A percentile compares a stretch with the other conserved stretches of the same genome.
Evolutionary conservation across 805 yeast species (phyloP).

Genomic region (Starmerella sirachaensis): DNA sequence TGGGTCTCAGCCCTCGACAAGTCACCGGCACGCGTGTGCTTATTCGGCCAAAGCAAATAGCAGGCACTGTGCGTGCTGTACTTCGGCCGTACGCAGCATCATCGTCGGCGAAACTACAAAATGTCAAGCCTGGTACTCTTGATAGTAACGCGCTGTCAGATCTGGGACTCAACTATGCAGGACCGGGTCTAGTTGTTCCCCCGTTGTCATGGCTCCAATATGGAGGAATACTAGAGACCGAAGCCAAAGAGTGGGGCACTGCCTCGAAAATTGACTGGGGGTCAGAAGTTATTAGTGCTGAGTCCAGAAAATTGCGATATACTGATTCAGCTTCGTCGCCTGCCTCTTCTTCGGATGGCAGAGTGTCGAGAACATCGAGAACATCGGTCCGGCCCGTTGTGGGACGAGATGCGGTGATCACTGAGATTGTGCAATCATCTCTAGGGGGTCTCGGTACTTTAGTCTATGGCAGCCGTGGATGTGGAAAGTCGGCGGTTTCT

Average conservation of each 20-base stretch:
- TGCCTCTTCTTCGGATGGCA: too few species aligned
- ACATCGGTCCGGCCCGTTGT: slow-evolving; percentile 31
- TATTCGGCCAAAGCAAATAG: slow-evolving; percentile 43
- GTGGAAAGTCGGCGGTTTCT: slow-evolving; percentile 61
- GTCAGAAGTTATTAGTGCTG: slow-evolving; percentile 15
- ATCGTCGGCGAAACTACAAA: neutral
- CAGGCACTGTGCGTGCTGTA: slow-evolving; percentile 34
- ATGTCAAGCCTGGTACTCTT: slow-evolving; percentile 1
- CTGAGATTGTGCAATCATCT: slow-evolving; percentile 32
- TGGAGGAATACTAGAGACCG: slow-evolving; percentile 18
- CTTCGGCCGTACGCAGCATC: slow-evolving; percentile 42
- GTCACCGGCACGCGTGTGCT: slow-evolving; percentile 40
- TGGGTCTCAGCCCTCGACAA: slow-evolving; percentile 38
- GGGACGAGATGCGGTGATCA: slow-evolving; percentile 43
- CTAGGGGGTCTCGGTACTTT: slow-evolving; percentile 44
- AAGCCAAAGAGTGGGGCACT: slow-evolving; percentile 11
- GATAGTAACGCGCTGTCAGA: neutral
- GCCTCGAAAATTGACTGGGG: slow-evolving; percentile 12
- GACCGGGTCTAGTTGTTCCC: slow-evolving; percentile 18
- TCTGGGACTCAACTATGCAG: slow-evolving; percentile 11
- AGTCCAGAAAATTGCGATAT: slow-evolving; percentile 14
- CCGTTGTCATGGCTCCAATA: slow-evolving; percentile 13
- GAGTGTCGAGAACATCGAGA: too few species aligned
- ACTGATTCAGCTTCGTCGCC: neutral
- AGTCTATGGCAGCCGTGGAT: slow-evolving; percentile 63